Evolutionary conservation across 2,329 filamentous ascomycete genomes (phyloP), one percentile per base, ranked within the genome.

Genomic region (Pseudogymnoascus sp.): DNA sequence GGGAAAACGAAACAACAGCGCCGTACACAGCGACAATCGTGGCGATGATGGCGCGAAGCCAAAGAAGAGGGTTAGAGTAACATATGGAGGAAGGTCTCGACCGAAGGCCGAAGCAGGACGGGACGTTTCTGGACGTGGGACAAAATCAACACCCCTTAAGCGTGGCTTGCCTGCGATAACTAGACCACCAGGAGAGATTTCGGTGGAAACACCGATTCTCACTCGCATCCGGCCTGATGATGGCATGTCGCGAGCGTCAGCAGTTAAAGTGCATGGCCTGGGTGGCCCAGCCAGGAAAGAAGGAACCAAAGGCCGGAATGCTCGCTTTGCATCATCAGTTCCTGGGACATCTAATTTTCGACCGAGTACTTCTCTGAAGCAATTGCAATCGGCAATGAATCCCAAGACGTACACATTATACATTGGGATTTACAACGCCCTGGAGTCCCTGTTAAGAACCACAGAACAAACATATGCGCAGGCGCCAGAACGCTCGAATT

Each of bases 371-470:
- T 52, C 45, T 18, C n/a, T 52, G 1, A 52, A 30, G 6, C 45
- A 52, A 2, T 5, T 52, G 2, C 23, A 52, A 18, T 52, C 26
- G 13, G 45, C n/a, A 3, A 52, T 30, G 45, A 30, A 26, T 8
- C 45, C 45, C 1, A 52, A 52, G 45, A 30, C 9, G 2, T 73
- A 73, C 56, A 67, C 66, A 2, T 73, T 75, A n/a, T 74, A 76
- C 55, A 75, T 78, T 59, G 74, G 76, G 1, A 72, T 80, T 57
- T 74, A 76, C 60, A 71, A 73, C 34, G 74, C 75, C 2, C 61
- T 80, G 12, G 76, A 79, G 48, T 69, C 74, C 4, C 67, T 81
- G 21, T 68, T 80, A 3, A 72, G 71, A 37, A 73, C 75, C n/a
- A 52, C 45, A 30, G 45, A 30, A 15, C 39, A 26, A 26, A 3